Percentiles rank a stretch among this genome's conserved stretches.
Conservation (phyloP, 495 filamentous ascomycete species). For the Staphylotrichum tortipilum region DNA sequence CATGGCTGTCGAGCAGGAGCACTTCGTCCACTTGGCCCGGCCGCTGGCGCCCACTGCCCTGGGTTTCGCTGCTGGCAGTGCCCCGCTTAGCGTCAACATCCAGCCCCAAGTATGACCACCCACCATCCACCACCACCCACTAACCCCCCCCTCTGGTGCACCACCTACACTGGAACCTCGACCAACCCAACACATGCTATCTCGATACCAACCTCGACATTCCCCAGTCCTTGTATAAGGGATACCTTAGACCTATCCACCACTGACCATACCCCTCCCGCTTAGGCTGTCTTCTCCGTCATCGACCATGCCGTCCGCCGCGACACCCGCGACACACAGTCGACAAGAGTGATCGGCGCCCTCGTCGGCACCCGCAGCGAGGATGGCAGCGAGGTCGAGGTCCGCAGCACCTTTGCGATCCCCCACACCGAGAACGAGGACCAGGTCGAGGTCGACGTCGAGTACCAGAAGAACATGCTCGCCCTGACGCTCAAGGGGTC, state of each 20-base stretch:
- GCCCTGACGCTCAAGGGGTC: constrained; percentile 86
- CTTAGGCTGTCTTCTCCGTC: constrained; percentile 87
- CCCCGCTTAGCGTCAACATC: constrained; percentile 84
- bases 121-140: constrained; percentile 2
- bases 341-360: constrained; percentile 92
- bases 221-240: background rate
- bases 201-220: too few species aligned
- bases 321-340: constrained; percentile 76
- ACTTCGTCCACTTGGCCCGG: constrained; percentile 88
- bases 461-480: constrained; percentile 99
- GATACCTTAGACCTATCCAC: background rate
- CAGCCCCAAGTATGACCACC: constrained; percentile 74
- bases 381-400: constrained; percentile 92
- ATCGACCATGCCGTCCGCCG: constrained; percentile 93
- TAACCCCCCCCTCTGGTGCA: background rate
- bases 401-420: constrained; percentile 91
- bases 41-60: constrained; percentile 74
- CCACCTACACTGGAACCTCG: too few species aligned
- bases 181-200: too few species aligned
- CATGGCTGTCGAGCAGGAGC: constrained; percentile 72
- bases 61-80: constrained; percentile 67
- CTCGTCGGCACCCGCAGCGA: constrained; percentile 85
- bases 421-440: constrained; percentile 96
- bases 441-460: constrained; percentile 98
- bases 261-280: background rate